phyloP scores from a whole-genome alignment of 208 protist genomes.

The Leishmania major region DNA sequence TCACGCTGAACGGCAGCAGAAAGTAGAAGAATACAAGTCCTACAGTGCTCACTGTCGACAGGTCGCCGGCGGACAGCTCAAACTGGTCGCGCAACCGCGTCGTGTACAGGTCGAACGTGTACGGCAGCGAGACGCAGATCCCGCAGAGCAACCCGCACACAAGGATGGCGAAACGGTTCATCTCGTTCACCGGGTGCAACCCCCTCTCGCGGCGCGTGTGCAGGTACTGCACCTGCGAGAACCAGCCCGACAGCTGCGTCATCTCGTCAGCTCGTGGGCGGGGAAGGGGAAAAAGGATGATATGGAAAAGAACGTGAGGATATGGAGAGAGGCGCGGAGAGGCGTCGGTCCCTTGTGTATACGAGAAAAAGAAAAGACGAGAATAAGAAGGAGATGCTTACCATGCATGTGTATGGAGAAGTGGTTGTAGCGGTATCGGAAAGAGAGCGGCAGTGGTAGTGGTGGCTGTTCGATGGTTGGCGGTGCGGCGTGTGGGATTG shows the following conservation, averaged over 20 bases:
- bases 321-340: neutral
- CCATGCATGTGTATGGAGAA: neutral
- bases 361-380: neutral
- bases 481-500: neutral
- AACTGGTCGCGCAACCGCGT: slow-evolving; percentile 34
- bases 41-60: slow-evolving; percentile 50
- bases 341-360: neutral
- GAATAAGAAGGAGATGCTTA: neutral
- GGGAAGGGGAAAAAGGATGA: neutral
- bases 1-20: slow-evolving; percentile 38
- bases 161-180: slow-evolving; percentile 43
- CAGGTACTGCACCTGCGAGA: slow-evolving; percentile 35
- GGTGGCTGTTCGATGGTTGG: neutral
- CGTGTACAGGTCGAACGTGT: slow-evolving; percentile 46
- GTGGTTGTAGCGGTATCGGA: neutral
- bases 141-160: slow-evolving; percentile 55
- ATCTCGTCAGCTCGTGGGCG: neutral
- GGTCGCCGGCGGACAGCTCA: slow-evolving; percentile 36
- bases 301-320: neutral
- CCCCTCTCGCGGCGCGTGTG: slow-evolving; percentile 31
- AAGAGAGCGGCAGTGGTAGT: neutral
- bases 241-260: slow-evolving; percentile 23
- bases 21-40: slow-evolving; percentile 47
- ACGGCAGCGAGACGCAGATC: slow-evolving; percentile 44
- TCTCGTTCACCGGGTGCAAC: slow-evolving; percentile 37